These are phyloP conservation scores for Mrakia gelida DNA, from an alignment of 768 basidiomycete genomes.

Conservation along the genomic window DNA sequence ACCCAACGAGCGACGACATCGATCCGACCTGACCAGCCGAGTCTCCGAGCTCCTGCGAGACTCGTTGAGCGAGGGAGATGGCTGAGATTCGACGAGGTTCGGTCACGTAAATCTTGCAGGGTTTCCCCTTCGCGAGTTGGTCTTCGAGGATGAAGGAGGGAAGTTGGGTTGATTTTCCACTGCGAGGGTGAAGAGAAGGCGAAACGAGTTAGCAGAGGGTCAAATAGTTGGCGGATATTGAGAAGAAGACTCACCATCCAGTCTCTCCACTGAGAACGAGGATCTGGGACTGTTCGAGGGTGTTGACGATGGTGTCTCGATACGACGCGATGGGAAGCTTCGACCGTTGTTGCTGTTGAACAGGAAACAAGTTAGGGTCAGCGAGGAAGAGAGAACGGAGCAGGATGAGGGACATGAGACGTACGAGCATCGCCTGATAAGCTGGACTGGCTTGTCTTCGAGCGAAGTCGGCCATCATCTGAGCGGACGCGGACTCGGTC, in stretches of 20 bases:
- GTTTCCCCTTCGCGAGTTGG: slow-evolving; percentile 68
- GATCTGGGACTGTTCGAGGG: slow-evolving; percentile 69
- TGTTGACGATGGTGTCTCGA: slow-evolving; percentile 64
- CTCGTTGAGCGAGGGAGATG: slow-evolving; percentile 89
- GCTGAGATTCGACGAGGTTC: slow-evolving; percentile 95
- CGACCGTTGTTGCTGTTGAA: slow-evolving; percentile 62
- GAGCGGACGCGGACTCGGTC: slow-evolving; percentile 15
- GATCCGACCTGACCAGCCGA: slow-evolving; percentile 71
- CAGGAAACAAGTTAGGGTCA: too few relatives aligned
- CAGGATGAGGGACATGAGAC: too few relatives aligned
- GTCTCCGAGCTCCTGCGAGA: slow-evolving; percentile 89
- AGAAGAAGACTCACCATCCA: slow-evolving; percentile 54
- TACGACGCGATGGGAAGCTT: slow-evolving; percentile 80
- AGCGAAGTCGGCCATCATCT: slow-evolving; percentile 53
- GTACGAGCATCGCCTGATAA: slow-evolving; percentile 86
- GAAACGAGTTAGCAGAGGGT: not conserved
- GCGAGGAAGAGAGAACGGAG: not conserved
- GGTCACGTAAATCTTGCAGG: slow-evolving; percentile 89
- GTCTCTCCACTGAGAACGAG: slow-evolving; percentile 83
- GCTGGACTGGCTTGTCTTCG: slow-evolving; percentile 58
- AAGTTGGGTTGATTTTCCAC: slow-evolving; percentile 95
- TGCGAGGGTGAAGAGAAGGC: slow-evolving; percentile 40
- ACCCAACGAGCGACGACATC: slow-evolving; percentile 74
- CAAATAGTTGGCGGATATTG: slow-evolving; percentile 35
- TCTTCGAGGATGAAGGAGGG: slow-evolving; percentile 92